Evolutionary conservation across 1,284 basidiomycete genomes (phyloP).

Genomic region (Pascua sp.): DNA sequence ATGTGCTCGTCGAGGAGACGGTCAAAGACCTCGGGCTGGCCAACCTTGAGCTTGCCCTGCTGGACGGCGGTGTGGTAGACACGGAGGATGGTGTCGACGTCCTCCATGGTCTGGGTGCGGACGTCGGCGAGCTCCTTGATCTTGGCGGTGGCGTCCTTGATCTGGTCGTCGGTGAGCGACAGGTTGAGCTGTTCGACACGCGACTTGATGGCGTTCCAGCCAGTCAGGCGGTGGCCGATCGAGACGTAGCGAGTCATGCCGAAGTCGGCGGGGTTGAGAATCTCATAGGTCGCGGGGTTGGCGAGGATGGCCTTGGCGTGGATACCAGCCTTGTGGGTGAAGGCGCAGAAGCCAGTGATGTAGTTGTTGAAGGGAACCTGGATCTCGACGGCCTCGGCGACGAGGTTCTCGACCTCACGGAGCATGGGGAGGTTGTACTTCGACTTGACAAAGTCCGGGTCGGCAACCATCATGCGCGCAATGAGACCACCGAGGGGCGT

Average conservation of each 20-base stretch:
- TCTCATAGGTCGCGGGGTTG: conserved; percentile 92
- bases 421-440: conserved; percentile 99
- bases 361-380: conserved; percentile 81
- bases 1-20: conserved; percentile 61
- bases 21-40: conserved; percentile 82
- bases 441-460: conserved; percentile 98
- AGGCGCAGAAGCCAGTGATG: conserved; percentile 91
- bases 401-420: conserved; percentile 97
- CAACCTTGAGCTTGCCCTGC: conserved; percentile 78
- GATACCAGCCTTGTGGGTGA: conserved; percentile 99
- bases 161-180: conserved; percentile 53
- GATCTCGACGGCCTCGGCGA: conserved; percentile 97
- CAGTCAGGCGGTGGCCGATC: conserved; percentile 93
- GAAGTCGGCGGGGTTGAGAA: conserved; percentile 90
- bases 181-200: conserved; percentile 96
- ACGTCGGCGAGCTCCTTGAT: conserved; percentile 99
- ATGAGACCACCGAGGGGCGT: conserved; percentile 96
- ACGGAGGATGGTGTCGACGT: conserved; percentile 94
- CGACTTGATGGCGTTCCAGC: conserved; percentile 99
- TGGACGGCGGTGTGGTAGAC: conserved; percentile 89
- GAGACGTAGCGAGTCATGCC: conserved; percentile 97
- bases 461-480: conserved; percentile 83
- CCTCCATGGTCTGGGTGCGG: conserved; percentile 97
- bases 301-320: conserved; percentile 99
- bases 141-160: conserved; percentile 98